phyloP scores from a whole-genome alignment of 768 basidiomycete species.

The Pleurotus giganteus region DNA sequence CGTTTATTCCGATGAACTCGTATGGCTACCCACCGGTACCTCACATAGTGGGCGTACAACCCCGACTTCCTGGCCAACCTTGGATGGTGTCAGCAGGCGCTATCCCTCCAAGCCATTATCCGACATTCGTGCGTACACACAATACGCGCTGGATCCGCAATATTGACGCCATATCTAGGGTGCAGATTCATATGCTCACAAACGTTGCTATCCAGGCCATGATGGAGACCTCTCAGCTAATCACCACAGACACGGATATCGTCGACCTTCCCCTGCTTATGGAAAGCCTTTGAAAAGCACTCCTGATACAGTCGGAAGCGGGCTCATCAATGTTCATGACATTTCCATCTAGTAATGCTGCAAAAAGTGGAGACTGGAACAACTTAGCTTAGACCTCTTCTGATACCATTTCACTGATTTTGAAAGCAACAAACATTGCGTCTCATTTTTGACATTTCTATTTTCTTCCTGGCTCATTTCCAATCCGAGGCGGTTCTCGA shows the following conservation, averaged over 20 bases:
- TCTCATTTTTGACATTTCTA: no score
- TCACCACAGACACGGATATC: background rate
- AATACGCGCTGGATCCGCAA: no score
- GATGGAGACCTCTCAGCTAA: background rate
- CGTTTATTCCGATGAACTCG: no score
- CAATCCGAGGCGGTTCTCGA: no score
- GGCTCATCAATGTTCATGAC: background rate
- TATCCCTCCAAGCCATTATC: background rate
- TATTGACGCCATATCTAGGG: background rate
- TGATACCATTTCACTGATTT: background rate
- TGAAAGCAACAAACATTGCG: background rate
- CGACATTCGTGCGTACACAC: no score
- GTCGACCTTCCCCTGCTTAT: background rate
- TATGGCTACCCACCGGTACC: background rate
- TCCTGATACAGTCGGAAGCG: background rate
- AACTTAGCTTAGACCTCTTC: background rate
- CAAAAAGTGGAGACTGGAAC: background rate
- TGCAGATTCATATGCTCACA: background rate
- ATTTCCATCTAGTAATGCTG: background rate
- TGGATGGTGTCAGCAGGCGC: background rate
- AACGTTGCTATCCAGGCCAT: background rate
- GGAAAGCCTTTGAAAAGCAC: background rate
- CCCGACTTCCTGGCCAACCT: background rate
- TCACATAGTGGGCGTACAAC: background rate
- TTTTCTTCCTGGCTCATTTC: no score